Evolutionary conservation across 2,329 filamentous ascomycete species (phyloP).

Genomic region (Aspergillus uvarum): DNA sequence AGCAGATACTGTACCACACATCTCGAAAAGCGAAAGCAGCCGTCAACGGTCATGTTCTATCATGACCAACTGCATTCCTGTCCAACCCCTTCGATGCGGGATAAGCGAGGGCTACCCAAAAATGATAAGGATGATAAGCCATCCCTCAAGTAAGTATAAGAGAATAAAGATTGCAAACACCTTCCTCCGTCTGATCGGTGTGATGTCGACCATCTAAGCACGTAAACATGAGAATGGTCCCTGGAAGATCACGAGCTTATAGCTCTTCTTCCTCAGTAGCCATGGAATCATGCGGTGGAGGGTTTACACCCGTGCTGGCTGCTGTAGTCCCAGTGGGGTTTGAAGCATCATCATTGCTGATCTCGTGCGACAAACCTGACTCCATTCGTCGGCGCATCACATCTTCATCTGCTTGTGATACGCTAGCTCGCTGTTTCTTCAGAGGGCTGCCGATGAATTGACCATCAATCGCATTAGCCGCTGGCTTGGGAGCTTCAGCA

Average conservation of each 20-base stretch:
- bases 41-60: not conserved
- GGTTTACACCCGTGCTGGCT: conserved; percentile 17
- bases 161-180: too few relatives aligned
- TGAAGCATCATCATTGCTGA: conserved; percentile 23
- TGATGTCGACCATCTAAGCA: too few relatives aligned
- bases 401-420: conserved; percentile 44
- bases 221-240: too few relatives aligned
- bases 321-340: conserved; percentile 9
- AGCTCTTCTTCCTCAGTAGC: conserved; percentile 33
- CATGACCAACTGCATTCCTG: not conserved
- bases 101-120: not conserved
- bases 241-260: conserved; percentile 13
- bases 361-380: conserved; percentile 39
- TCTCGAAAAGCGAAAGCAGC: not conserved
- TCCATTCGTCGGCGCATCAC: conserved; percentile 42
- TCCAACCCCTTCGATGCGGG: not conserved
- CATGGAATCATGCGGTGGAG: conserved; percentile 6
- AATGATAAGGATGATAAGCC: not conserved
- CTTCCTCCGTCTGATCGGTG: too few relatives aligned
- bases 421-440: conserved; percentile 49
- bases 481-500: conserved; percentile 24
- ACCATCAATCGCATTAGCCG: conserved; percentile 29
- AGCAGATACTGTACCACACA: not conserved
- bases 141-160: not conserved
- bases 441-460: conserved; percentile 47